Percentiles rank a stretch among this genome's conserved stretches.
Conservation (phyloP, 352 stramenopile genomes). For the Globisporangium abappressorium region DNA sequence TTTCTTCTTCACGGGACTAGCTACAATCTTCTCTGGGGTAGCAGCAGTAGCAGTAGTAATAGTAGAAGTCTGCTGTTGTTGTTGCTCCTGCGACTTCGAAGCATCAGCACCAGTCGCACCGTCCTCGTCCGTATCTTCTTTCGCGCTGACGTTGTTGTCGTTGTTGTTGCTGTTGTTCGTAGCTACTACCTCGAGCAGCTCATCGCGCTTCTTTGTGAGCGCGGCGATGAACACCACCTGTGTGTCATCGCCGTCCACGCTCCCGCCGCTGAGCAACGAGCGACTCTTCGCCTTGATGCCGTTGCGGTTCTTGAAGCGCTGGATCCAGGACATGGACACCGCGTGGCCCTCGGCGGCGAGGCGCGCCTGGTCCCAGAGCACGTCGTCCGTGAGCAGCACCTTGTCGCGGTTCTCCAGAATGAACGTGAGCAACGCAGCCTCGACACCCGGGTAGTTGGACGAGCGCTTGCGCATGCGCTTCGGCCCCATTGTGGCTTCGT, state of each 20-base stretch:
- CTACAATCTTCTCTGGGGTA: not conserved
- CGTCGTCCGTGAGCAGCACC: constrained; percentile 10
- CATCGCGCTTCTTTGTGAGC: constrained; percentile 11
- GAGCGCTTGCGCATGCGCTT: constrained; percentile 16
- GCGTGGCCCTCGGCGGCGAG: not conserved
- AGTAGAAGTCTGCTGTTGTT: not conserved
- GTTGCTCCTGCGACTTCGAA: not conserved
- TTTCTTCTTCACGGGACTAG: not conserved
- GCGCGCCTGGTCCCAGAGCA: constrained; percentile 13
- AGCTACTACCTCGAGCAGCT: constrained; percentile 9
- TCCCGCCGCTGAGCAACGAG: constrained; percentile 3
- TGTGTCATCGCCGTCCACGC: not conserved
- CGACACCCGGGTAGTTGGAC: constrained; percentile 17
- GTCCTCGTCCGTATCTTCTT: not conserved
- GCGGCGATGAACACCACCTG: constrained; percentile 9
- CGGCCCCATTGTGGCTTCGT: constrained; percentile 9
- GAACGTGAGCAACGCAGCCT: constrained; percentile 16
- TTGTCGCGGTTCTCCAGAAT: constrained; percentile 11
- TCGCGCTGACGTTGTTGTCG: not conserved
- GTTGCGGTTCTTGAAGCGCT: constrained; percentile 19
- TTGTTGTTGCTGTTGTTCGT: not conserved
- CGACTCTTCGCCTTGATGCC: constrained; percentile 7
- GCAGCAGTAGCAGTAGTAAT: not conserved
- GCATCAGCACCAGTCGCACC: not conserved
- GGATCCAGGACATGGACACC: constrained; percentile 20